Evolutionary conservation across 2,329 filamentous ascomycete genomes (phyloP).

Genomic region (Aspergillus persii): DNA sequence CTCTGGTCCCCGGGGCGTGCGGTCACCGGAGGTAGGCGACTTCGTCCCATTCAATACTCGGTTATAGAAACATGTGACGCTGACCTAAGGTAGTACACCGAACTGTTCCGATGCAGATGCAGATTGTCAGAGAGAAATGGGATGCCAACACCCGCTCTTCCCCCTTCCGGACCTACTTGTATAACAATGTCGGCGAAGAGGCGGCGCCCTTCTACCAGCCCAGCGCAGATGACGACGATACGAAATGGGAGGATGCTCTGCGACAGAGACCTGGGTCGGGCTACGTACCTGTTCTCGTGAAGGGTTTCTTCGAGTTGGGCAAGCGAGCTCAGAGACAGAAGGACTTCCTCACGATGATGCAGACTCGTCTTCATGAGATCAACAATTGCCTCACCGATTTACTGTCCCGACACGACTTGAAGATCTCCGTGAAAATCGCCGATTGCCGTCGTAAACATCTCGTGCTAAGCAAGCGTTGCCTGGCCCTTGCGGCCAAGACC

Average conservation of each 20-base stretch:
- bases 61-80: conserved; percentile 6
- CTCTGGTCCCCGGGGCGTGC: conserved; percentile 45
- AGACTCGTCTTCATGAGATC: conserved; percentile 62
- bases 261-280: conserved; percentile 56
- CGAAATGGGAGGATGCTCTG: conserved; percentile 64
- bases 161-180: conserved; percentile 61
- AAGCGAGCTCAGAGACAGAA: conserved; percentile 58
- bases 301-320: conserved; percentile 60
- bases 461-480: conserved; percentile 58
- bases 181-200: conserved; percentile 60
- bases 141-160: conserved; percentile 52
- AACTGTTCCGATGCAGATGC: conserved; percentile 60
- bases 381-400: conserved; percentile 60
- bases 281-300: conserved; percentile 59
- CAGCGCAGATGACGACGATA: conserved; percentile 55
- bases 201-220: conserved; percentile 62
- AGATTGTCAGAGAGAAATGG: conserved; percentile 63
- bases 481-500: conserved; percentile 62
- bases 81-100: conserved; percentile 51
- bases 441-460: conserved; percentile 60
- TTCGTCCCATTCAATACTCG: conserved; percentile 9
- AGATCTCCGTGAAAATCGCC: conserved; percentile 57
- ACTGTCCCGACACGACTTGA: conserved; percentile 60
- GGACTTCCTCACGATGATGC: conserved; percentile 56
- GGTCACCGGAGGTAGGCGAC: conserved; percentile 39